phyloP scores from a whole-genome alignment of 352 stramenopile species.

The Thalassiosira exigua region DNA sequence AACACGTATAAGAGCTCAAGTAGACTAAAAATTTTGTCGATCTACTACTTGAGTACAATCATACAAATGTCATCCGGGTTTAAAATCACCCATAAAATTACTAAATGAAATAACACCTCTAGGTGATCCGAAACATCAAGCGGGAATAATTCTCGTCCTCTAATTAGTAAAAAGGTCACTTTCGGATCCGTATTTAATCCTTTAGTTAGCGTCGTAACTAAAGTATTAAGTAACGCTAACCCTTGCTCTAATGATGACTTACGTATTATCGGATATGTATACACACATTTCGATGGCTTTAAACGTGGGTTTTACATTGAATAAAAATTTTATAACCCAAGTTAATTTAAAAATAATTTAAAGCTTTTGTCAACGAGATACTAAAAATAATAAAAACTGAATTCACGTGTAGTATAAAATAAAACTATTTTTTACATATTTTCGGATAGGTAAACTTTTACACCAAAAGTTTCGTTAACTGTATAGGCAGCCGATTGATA shows the following conservation, averaged over 20 bases:
- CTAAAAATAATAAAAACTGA: too few relatives aligned
- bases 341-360: too few relatives aligned
- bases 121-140: slow-evolving; percentile 37
- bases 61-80: too few relatives aligned
- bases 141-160: slow-evolving; percentile 51
- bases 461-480: slow-evolving; percentile 33
- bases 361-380: too few relatives aligned
- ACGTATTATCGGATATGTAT: slow-evolving; percentile 18
- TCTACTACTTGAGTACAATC: too few relatives aligned
- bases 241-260: slow-evolving; percentile 71
- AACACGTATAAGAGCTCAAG: too few relatives aligned
- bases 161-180: slow-evolving; percentile 56
- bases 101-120: slow-evolving; percentile 35
- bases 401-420: slow-evolving; percentile 45
- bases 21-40: too few relatives aligned
- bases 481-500: slow-evolving; percentile 38
- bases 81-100: too few relatives aligned
- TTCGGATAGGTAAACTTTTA: slow-evolving; percentile 41
- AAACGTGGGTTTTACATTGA: slow-evolving; percentile 18
- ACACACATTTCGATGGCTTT: slow-evolving; percentile 26
- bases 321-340: slow-evolving; percentile 38
- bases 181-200: too few relatives aligned
- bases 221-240: slow-evolving; percentile 61
- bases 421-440: slow-evolving; percentile 38
- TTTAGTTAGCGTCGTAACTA: too few relatives aligned